These are phyloP conservation scores for Neurospora cerealis DNA, from an alignment of 495 filamentous ascomycete species.

Conservation along the genomic window DNA sequence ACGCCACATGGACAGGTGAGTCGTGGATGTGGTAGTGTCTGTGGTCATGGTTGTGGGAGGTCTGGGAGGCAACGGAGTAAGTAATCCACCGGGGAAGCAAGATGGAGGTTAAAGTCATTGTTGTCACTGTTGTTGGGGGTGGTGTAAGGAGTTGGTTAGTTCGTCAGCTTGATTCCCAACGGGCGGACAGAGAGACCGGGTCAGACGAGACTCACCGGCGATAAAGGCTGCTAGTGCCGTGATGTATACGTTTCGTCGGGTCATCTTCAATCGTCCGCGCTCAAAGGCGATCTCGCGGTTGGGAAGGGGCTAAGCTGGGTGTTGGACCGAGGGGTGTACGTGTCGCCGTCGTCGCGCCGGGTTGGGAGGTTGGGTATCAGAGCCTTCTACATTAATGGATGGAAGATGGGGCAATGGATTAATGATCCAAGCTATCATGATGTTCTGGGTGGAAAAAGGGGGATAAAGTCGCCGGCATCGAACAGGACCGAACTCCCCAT, in stretches of 20 bases:
- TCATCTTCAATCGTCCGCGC: background rate
- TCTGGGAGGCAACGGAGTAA: conserved; percentile 48
- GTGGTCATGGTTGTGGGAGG: background rate
- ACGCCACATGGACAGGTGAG: background rate
- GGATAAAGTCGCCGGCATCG: background rate
- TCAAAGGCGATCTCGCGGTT: background rate
- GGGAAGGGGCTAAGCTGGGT: background rate
- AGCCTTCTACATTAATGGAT: background rate
- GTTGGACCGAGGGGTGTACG: no score
- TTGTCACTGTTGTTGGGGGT: conserved; percentile 48
- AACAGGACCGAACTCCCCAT: background rate
- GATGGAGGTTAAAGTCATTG: conserved; percentile 65
- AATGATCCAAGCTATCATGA: background rate
- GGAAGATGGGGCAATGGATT: background rate
- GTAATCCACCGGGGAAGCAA: conserved; percentile 71
- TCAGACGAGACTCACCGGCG: background rate
- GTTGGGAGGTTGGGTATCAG: background rate
- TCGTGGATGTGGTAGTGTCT: background rate
- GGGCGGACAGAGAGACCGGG: no score
- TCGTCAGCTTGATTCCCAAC: background rate
- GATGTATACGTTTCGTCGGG: background rate
- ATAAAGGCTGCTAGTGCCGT: background rate
- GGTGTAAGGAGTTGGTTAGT: background rate
- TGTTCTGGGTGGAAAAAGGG: background rate
- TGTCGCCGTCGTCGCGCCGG: no score